These are phyloP conservation scores for Yamadazyma pseudoaaseri DNA, from an alignment of 1,139 yeast genomes.

Conservation along the genomic window DNA sequence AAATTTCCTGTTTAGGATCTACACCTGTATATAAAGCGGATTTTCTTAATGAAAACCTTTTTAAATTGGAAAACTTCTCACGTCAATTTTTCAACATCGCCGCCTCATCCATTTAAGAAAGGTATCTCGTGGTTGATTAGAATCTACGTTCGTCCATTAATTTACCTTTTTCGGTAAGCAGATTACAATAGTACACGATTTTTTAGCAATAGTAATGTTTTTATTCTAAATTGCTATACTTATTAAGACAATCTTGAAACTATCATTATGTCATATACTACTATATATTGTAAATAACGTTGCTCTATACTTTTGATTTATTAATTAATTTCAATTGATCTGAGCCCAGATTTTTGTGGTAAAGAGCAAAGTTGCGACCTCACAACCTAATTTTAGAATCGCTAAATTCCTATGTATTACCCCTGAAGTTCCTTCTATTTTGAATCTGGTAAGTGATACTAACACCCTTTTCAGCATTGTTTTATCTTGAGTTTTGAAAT, in stretches of 20 bases:
- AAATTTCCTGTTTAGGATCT: neutral
- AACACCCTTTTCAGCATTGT: neutral
- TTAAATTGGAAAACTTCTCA: neutral
- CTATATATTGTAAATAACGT: no score
- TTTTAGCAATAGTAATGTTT: no score
- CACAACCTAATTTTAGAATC: constrained; percentile 2
- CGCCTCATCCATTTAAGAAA: neutral
- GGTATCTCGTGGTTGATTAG: neutral
- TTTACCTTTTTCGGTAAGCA: neutral
- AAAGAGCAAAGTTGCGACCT: no score
- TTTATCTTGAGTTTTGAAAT: no score
- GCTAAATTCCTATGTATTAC: neutral
- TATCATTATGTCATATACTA: no score
- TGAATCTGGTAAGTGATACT: neutral
- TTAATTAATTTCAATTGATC: no score
- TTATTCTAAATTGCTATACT: no score
- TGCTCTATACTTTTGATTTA: no score
- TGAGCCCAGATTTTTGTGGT: no score
- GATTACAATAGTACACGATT: no score
- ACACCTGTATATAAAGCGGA: neutral
- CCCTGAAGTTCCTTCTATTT: constrained; percentile 1
- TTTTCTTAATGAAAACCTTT: neutral
- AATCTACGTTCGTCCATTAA: no score
- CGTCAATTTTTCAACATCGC: neutral
- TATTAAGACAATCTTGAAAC: no score